These are phyloP conservation scores for Ascochyta clinopodiicola DNA, from an alignment of 2,329 filamentous ascomycete genomes.

Conservation along the genomic window DNA sequence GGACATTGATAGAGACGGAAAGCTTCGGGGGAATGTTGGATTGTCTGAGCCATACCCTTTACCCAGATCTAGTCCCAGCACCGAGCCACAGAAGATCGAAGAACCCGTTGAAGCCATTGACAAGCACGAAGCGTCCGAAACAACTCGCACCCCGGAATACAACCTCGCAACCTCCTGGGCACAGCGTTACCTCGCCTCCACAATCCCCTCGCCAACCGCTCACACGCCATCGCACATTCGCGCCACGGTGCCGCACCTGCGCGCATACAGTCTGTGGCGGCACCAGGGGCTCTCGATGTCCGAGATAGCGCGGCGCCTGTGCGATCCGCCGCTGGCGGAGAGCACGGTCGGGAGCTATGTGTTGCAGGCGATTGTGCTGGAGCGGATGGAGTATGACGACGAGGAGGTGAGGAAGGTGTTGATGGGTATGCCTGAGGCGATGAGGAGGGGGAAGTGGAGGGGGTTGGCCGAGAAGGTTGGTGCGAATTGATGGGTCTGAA, in stretches of 20 bases:
- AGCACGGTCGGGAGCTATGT: conserved; percentile 42
- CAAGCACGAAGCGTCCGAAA: too few species aligned
- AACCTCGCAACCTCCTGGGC: conserved; percentile 39
- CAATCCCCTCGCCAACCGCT: conserved; percentile 35
- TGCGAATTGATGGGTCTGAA: background rate
- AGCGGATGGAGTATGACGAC: conserved; percentile 35
- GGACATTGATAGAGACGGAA: conserved; percentile 17
- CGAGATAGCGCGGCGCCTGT: conserved; percentile 31
- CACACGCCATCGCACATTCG: conserved; percentile 31
- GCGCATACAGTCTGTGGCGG: conserved; percentile 45
- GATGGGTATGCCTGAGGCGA: conserved; percentile 24
- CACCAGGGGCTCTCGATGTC: conserved; percentile 33
- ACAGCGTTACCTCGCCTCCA: conserved; percentile 32
- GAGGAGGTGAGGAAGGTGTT: conserved; percentile 31
- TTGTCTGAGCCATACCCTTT: background rate
- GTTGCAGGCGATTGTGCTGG: conserved; percentile 37
- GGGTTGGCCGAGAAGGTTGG: conserved; percentile 32
- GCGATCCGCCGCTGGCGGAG: conserved; percentile 38
- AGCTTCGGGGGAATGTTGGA: background rate
- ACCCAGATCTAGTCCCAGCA: background rate
- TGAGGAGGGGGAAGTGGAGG: conserved; percentile 37
- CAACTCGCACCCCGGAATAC: conserved; percentile 28
- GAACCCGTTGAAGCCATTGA: background rate
- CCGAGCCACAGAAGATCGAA: background rate
- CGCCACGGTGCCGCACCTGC: conserved; percentile 40